phyloP scores from a whole-genome alignment of 2,329 filamentous ascomycete species.

The Fusarium avenaceum region DNA sequence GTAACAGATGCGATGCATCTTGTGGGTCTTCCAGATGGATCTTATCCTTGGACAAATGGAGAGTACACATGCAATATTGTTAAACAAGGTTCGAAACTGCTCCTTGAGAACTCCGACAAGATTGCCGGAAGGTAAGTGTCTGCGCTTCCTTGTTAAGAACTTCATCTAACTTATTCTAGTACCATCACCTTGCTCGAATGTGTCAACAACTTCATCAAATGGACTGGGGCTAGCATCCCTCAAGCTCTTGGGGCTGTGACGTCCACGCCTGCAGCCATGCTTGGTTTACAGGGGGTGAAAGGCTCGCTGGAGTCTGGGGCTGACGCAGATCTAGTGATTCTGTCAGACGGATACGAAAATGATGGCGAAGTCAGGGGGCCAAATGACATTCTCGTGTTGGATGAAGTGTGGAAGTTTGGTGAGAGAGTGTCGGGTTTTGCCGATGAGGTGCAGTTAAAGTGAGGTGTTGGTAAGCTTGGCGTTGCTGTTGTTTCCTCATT shows the following conservation, averaged over 20 bases:
- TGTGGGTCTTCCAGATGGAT: conserved; percentile 84
- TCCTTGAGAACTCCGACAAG: conserved; percentile 81
- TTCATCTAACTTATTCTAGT: conserved; percentile 53
- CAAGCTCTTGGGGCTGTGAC: conserved; percentile 81
- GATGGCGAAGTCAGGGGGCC: conserved; percentile 54
- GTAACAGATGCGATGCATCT: conserved; percentile 95
- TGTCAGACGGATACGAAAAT: conserved; percentile 65
- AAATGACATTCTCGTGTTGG: conserved; percentile 69
- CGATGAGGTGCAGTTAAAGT: conserved; percentile 32
- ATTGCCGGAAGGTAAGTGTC: conserved; percentile 79
- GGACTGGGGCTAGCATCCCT: conserved; percentile 77
- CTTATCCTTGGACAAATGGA: conserved; percentile 88
- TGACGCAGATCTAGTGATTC: conserved; percentile 77
- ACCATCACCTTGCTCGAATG: conserved; percentile 84
- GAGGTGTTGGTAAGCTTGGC: conserved; percentile 17
- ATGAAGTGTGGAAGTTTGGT: conserved; percentile 87
- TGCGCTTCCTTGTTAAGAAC: neutral
- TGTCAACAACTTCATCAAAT: conserved; percentile 83
- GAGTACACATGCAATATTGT: conserved; percentile 69
- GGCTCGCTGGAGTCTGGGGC: conserved; percentile 73
- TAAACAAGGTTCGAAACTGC: conserved; percentile 79
- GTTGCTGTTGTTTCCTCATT: conserved; percentile 4
- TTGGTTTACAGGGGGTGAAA: conserved; percentile 76
- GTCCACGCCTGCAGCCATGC: conserved; percentile 80
- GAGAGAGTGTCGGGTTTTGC: conserved; percentile 58